Conservation (phyloP, 108 stramenopile genomes). For the Craspedostauros australis region DNA sequence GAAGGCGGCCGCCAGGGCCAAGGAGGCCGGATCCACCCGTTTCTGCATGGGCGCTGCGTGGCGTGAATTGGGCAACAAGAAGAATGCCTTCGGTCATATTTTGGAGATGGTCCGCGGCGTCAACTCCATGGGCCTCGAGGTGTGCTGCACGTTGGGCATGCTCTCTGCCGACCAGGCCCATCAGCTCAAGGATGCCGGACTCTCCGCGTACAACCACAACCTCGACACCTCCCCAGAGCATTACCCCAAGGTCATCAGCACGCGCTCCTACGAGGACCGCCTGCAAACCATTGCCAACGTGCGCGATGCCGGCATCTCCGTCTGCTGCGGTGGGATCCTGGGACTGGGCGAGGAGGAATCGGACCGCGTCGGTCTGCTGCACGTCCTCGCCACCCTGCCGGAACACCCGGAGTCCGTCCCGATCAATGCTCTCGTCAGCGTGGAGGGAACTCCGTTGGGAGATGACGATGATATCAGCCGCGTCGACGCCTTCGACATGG, state of each 20-base stretch:
- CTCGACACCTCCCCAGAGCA: slow-evolving; percentile 95
- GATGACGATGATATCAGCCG: slow-evolving; percentile 70
- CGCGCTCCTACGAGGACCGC: slow-evolving; percentile 93
- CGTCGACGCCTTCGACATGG: slow-evolving; percentile 95
- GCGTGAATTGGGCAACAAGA: slow-evolving; percentile 96
- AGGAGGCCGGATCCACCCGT: slow-evolving; percentile 94
- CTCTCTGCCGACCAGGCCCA: slow-evolving; percentile 90
- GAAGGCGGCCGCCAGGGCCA: slow-evolving; percentile 88
- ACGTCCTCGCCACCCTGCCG: slow-evolving; percentile 89
- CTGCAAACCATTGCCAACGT: slow-evolving; percentile 94
- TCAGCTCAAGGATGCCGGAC: slow-evolving; percentile 95
- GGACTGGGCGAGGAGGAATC: slow-evolving; percentile 91
- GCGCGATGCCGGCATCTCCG: slow-evolving; percentile 93
- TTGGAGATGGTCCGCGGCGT: slow-evolving; percentile 93
- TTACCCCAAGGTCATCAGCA: slow-evolving; percentile 93
- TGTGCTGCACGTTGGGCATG: slow-evolving; percentile 97
- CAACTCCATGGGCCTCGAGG: slow-evolving; percentile 91
- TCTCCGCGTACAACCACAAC: slow-evolving; percentile 98
- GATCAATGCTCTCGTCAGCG: slow-evolving; percentile 92
- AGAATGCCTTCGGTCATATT: slow-evolving; percentile 95
- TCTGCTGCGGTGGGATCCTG: slow-evolving; percentile 97
- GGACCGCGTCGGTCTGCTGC: slow-evolving; percentile 92
- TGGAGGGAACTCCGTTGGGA: slow-evolving; percentile 88
- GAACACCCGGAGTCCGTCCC: slow-evolving; percentile 97
- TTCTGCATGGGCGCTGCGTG: slow-evolving; percentile 99